A percentile compares a stretch with the other conserved stretches of the same genome.
These are phyloP conservation scores for Solanum peruvianum DNA, from an alignment of 257 asterid genomes.

Conservation along the genomic window DNA sequence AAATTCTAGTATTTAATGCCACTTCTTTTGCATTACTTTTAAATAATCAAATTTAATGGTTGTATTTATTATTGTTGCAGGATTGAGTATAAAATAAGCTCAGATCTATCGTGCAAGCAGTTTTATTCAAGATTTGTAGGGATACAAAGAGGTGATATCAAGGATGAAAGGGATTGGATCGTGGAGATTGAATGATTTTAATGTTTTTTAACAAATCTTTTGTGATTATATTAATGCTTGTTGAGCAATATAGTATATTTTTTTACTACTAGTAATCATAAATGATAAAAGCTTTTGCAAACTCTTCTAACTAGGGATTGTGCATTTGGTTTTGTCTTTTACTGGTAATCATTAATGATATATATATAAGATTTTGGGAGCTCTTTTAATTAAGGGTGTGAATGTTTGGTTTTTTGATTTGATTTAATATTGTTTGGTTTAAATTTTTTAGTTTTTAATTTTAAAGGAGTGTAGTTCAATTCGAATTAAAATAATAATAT, in stretches of 20 bases:
- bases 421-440: too few species aligned
- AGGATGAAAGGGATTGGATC: constrained; percentile 58
- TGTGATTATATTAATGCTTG: neutral
- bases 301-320: too few species aligned
- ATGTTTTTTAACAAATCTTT: neutral
- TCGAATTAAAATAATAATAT: too few species aligned
- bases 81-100: constrained; percentile 35
- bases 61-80: constrained; percentile 12
- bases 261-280: neutral
- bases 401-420: too few species aligned
- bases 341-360: too few species aligned
- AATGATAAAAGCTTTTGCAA: neutral
- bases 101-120: constrained; percentile 17
- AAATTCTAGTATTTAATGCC: neutral
- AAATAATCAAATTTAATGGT: neutral
- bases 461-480: too few species aligned
- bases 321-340: too few species aligned
- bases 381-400: too few species aligned
- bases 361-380: too few species aligned
- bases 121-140: constrained; percentile 31
- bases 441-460: too few species aligned
- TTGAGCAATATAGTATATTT: neutral
- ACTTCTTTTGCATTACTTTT: neutral
- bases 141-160: constrained; percentile 46
- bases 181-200: constrained; percentile 22